Evolutionary conservation across 495 filamentous ascomycete species (phyloP).

Genomic region (Cercophora newfieldiana): DNA sequence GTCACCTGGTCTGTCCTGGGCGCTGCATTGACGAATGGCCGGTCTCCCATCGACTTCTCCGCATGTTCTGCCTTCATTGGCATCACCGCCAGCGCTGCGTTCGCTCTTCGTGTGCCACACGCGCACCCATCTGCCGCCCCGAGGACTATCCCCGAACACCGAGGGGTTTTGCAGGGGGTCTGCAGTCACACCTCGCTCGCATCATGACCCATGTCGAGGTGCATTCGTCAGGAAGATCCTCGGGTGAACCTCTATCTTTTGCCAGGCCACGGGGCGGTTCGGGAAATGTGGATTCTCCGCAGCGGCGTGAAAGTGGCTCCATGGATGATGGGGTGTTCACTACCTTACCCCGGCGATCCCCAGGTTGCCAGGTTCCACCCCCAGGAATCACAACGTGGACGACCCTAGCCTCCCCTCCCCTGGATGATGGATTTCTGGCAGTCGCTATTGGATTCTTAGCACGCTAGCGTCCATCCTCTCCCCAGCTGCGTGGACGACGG

Average conservation of each 20-base stretch:
- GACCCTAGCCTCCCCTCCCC: not conserved
- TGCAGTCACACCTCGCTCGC: slow-evolving; percentile 8
- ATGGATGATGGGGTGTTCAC: not conserved
- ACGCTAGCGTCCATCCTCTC: slow-evolving; percentile 13
- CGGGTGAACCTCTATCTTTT: slow-evolving; percentile 7
- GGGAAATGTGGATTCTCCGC: slow-evolving; percentile 27
- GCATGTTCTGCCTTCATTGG: not conserved
- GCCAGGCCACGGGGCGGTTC: not conserved
- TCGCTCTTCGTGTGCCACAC: not conserved
- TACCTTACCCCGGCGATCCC: not conserved
- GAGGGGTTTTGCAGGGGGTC: not conserved
- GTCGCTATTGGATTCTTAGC: slow-evolving; percentile 15
- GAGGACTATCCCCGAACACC: slow-evolving; percentile 16
- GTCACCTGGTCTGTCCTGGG: not conserved
- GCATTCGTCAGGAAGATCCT: slow-evolving; percentile 13
- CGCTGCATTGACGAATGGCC: slow-evolving; percentile 13
- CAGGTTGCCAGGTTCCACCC: slow-evolving; percentile 8
- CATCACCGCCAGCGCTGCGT: not conserved
- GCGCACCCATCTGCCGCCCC: slow-evolving; percentile 9
- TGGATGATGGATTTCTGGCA: slow-evolving; percentile 6
- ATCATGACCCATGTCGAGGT: not conserved
- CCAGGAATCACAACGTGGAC: slow-evolving; percentile 13
- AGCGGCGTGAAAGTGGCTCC: not conserved
- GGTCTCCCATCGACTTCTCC: not conserved
- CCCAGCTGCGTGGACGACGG: slow-evolving; percentile 11